phyloP scores from a whole-genome alignment of 495 filamentous ascomycete species.

The Penicillium paxilli region DNA sequence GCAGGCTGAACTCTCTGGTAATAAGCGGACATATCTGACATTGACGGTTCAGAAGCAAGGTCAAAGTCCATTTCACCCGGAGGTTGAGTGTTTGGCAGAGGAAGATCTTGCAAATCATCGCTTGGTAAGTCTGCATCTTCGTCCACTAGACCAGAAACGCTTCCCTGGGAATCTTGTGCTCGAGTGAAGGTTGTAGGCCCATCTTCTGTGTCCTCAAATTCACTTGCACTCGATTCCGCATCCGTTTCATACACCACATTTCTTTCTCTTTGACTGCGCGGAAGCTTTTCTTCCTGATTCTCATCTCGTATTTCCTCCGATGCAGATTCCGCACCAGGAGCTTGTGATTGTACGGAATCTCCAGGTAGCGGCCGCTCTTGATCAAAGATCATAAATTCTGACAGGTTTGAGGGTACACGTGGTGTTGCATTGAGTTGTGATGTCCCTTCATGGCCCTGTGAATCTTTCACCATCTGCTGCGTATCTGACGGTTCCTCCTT shows the following conservation, averaged over 20 bases:
- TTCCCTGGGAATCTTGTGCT: background rate
- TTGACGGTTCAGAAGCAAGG: slow-evolving; percentile 27
- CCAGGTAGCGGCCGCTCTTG: background rate
- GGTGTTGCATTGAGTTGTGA: slow-evolving; percentile 5
- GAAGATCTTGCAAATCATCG: slow-evolving; percentile 40
- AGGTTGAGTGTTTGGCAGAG: slow-evolving; percentile 20
- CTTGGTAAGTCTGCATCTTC: slow-evolving; percentile 11
- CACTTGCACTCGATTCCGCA: slow-evolving; percentile 39
- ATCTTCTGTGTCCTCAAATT: slow-evolving; percentile 20
- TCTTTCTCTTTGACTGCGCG: slow-evolving; percentile 20
- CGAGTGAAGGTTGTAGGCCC: slow-evolving; percentile 12
- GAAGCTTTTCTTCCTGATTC: background rate
- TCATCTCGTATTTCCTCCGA: background rate
- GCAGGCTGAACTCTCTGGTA: slow-evolving; percentile 40
- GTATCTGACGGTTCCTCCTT: slow-evolving; percentile 26
- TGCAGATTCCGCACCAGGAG: background rate
- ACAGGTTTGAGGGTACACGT: background rate
- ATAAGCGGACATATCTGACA: slow-evolving; percentile 42
- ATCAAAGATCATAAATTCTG: slow-evolving; percentile 3
- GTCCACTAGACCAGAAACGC: background rate
- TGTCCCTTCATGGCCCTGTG: slow-evolving; percentile 2
- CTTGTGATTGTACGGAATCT: background rate
- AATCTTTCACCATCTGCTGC: slow-evolving; percentile 1
- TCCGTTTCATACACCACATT: slow-evolving; percentile 49
- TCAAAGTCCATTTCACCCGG: slow-evolving; percentile 7